phyloP scores from a whole-genome alignment of 2,329 filamentous ascomycete species.

The Cladosporium phlei region DNA sequence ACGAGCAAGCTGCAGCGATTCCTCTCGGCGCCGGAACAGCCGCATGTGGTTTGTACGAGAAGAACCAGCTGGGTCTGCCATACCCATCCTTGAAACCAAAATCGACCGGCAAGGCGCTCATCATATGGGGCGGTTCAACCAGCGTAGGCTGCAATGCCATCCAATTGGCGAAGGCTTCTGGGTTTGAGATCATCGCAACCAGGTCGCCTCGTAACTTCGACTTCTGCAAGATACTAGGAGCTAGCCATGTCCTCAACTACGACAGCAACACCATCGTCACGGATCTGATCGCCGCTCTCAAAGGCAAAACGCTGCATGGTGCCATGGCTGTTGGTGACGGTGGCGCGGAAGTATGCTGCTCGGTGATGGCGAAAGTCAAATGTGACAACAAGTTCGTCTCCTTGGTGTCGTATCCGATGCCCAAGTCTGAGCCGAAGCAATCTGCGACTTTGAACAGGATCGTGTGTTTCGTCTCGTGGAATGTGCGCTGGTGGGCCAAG shows the following conservation, averaged over 20 bases:
- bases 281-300: neutral
- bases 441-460: neutral
- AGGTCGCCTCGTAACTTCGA: neutral
- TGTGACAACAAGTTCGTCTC: neutral
- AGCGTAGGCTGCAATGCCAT: conserved; percentile 50
- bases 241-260: conserved; percentile 47
- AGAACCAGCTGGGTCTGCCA: neutral
- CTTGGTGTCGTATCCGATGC: neutral
- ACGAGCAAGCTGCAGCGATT: neutral
- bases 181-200: neutral
- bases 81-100: neutral
- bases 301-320: neutral
- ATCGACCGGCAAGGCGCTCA: conserved; percentile 31
- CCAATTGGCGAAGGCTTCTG: conserved; percentile 42
- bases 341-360: neutral
- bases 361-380: neutral
- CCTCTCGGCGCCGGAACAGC: neutral
- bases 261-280: conserved; percentile 15
- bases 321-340: neutral
- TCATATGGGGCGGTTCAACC: conserved; percentile 52
- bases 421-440: neutral
- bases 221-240: conserved; percentile 42
- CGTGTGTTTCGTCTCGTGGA: neutral
- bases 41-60: neutral
- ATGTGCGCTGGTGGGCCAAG: neutral